Evolutionary conservation across 2,329 filamentous ascomycete genomes (phyloP), one percentile per base, ranked within the genome.

Genomic region (Tetracladium maxilliforme): DNA sequence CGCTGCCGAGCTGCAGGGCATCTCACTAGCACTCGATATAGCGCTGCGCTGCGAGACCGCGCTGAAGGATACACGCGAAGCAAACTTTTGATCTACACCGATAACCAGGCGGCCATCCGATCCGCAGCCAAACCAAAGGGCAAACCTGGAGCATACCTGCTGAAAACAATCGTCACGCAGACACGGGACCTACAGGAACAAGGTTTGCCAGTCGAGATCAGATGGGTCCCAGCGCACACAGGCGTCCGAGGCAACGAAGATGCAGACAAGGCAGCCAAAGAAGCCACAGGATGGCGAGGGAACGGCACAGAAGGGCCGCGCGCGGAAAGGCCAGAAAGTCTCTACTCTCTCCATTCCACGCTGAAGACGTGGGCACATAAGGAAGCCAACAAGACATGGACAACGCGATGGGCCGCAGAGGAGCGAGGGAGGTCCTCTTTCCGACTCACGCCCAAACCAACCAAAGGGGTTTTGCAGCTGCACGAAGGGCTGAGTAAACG

Each of bases 61-160:
- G n/a, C n/a, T n/a, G n/a, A n/a, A n/a, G n/a, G n/a, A n/a, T n/a
- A n/a, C n/a, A n/a, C n/a, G n/a, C n/a, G n/a, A n/a, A n/a, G n/a
- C n/a, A n/a, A n/a, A n/a, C n/a, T n/a, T n/a, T n/a, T n/a, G 19
- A 31, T 37, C 16, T 38, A 29, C 23, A 32, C 34, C 19, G 34
- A 38, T 21, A 38, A 37, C 21, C 29, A 38, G 29, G 30, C 30
- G 18, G 35, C 35, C 8, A 34, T 38, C 27, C 20, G 22, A 17
- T 21, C 32, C 20, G 7, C 31, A n/a, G 18, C 21, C 9, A 31
- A 29, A 13, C 35, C 33, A 16, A 19, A 10, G 10, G 10, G 26
- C 12, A 21, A 16, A 19, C 32, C 29, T 10, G 33, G 33, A 10
- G 15, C 17, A 23, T 31, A 33, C n/a, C n/a, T n/a, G n/a, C n/a